These are phyloP conservation scores for Aspergillus thermomutatus DNA, from an alignment of 2,329 filamentous ascomycete species.

Conservation along the genomic window DNA sequence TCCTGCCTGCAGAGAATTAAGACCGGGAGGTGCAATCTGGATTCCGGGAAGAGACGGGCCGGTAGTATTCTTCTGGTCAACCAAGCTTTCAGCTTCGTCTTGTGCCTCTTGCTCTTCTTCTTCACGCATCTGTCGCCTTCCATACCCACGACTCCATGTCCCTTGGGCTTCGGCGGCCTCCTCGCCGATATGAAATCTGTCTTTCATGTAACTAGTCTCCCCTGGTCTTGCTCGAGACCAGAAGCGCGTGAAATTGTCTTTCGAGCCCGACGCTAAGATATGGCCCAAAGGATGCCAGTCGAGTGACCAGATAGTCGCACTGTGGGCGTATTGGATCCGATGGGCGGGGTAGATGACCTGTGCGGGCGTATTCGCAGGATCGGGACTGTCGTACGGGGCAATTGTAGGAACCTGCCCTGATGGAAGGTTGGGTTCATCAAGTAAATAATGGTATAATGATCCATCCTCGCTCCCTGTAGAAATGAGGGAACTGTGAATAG, in stretches of 20 bases:
- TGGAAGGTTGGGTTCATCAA: constrained; percentile 89
- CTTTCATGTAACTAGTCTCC: constrained; percentile 78
- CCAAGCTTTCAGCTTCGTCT: constrained; percentile 87
- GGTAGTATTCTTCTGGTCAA: constrained; percentile 82
- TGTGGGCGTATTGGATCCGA: constrained; percentile 80
- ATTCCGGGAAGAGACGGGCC: constrained; percentile 50
- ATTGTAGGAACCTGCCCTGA: constrained; percentile 66
- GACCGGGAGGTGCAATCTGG: constrained; percentile 59
- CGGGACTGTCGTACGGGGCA: constrained; percentile 80
- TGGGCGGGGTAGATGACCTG: constrained; percentile 94
- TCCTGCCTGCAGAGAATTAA: constrained; percentile 44
- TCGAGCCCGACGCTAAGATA: constrained; percentile 90
- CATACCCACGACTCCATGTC: constrained; percentile 82
- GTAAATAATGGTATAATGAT: constrained; percentile 86
- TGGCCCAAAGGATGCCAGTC: constrained; percentile 98
- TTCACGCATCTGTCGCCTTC: constrained; percentile 75
- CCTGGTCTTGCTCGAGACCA: constrained; percentile 91
- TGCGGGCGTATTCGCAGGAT: constrained; percentile 73
- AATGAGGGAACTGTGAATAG: constrained; percentile 81
- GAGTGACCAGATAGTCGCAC: constrained; percentile 94
- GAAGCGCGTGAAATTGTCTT: constrained; percentile 94
- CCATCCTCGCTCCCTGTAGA: constrained; percentile 90
- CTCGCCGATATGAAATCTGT: constrained; percentile 94
- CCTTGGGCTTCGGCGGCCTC: constrained; percentile 89
- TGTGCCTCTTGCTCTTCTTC: constrained; percentile 92